A percentile compares a stretch with the other conserved stretches of the same genome.
Conservation (phyloP, 805 yeast genomes). For the Yamadazyma endophytica region DNA sequence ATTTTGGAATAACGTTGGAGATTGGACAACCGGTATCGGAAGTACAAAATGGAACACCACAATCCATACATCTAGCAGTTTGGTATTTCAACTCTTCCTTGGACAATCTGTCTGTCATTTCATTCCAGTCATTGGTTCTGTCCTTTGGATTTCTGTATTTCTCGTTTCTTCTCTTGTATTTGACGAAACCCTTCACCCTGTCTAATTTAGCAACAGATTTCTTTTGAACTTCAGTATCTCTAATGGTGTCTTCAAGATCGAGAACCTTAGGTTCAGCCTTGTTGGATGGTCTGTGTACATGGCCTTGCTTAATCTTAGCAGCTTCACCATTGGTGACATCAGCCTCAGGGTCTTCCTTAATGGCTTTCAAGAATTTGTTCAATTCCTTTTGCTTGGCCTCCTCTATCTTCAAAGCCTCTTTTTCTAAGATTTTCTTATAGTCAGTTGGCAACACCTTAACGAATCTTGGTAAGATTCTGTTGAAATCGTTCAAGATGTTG, state of each 20-base stretch:
- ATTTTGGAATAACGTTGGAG: constrained; percentile 94
- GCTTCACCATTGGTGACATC: constrained; percentile 91
- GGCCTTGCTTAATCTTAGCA: constrained; percentile 49
- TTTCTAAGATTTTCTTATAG: constrained; percentile 83
- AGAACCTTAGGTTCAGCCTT: constrained; percentile 73
- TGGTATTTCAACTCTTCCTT: constrained; percentile 85
- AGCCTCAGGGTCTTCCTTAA: constrained; percentile 77
- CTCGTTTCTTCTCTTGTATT: constrained; percentile 86
- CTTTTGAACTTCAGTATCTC: constrained; percentile 62
- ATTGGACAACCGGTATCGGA: constrained; percentile 98
- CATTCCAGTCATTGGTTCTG: constrained; percentile 89
- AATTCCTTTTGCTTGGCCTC: constrained; percentile 66
- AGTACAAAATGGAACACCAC: constrained; percentile 99
- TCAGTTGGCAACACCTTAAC: constrained; percentile 92
- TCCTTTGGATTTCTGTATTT: constrained; percentile 72
- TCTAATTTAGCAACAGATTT: constrained; percentile 64
- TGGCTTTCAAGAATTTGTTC: constrained; percentile 59
- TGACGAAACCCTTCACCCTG: constrained; percentile 87
- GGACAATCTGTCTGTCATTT: constrained; percentile 73
- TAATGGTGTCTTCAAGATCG: constrained; percentile 86
- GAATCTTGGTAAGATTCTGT: constrained; percentile 80
- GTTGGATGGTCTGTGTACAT: constrained; percentile 30
- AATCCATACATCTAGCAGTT: constrained; percentile 98
- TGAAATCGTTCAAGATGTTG: constrained; percentile 77
- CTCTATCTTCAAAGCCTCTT: constrained; percentile 61